phyloP scores from a whole-genome alignment of 129 eudicot genomes.

The Gnaphalium uliginosum region DNA sequence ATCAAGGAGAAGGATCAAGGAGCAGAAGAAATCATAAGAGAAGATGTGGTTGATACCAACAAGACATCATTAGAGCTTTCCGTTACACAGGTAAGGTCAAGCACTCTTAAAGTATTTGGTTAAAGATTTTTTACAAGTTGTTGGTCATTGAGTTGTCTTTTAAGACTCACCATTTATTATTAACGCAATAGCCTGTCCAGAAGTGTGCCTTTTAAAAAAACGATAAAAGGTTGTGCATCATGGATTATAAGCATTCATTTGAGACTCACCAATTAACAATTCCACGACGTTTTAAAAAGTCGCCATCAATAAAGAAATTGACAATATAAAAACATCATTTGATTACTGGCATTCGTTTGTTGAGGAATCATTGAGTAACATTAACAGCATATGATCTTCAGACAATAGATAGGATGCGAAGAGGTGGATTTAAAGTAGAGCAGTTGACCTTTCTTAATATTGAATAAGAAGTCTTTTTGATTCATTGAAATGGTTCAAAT shows the following conservation, averaged over 20 bases:
- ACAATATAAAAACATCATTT: neutral
- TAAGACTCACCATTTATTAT: neutral
- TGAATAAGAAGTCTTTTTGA: neutral
- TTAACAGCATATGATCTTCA: neutral
- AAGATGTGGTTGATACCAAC: conserved; percentile 21
- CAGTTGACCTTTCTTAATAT: neutral
- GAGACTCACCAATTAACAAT: neutral
- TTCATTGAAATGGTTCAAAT: neutral
- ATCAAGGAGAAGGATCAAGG: conserved; percentile 20
- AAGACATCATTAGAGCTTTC: conserved; percentile 32
- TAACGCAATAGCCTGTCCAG: neutral
- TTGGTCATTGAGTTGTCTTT: neutral
- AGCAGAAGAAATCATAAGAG: conserved; percentile 17
- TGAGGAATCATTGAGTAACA: neutral
- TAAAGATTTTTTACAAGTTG: neutral
- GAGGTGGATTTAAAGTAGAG: conserved; percentile 12
- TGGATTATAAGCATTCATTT: neutral
- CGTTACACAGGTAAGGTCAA: conserved; percentile 29
- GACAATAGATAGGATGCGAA: neutral
- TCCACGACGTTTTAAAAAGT: neutral
- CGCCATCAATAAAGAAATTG: neutral
- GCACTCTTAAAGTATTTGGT: neutral
- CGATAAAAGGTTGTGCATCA: neutral
- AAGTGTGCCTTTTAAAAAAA: neutral
- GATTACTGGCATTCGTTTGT: neutral